Conservation (phyloP, 1,284 basidiomycete species). For the Neolentinus lepideus region DNA sequence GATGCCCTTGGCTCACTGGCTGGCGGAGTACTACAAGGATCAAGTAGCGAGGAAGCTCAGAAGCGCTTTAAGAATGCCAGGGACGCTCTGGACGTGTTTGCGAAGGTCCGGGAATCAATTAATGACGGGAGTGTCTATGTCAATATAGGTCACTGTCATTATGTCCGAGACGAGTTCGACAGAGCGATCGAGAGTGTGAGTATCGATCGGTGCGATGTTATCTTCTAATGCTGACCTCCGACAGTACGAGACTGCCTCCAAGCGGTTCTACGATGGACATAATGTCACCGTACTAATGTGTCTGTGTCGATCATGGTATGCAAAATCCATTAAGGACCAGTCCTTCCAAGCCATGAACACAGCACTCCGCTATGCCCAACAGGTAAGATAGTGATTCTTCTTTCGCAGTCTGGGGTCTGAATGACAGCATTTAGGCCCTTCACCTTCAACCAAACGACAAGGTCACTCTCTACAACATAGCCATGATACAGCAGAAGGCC, state of each 20-base stretch:
- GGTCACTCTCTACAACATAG: conserved; percentile 87
- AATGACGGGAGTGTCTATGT: conserved; percentile 84
- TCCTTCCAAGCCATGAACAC: conserved; percentile 74
- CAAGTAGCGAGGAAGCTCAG: conserved; percentile 55
- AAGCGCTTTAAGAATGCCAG: conserved; percentile 64
- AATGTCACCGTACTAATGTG: conserved; percentile 75
- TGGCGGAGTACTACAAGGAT: conserved; percentile 37
- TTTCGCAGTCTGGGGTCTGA: no score
- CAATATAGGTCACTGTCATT: conserved; percentile 95
- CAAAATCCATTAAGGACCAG: conserved; percentile 85
- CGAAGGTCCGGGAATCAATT: conserved; percentile 81
- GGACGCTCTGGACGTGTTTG: conserved; percentile 82
- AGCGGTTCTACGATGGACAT: conserved; percentile 63
- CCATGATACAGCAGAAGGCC: conserved; percentile 93
- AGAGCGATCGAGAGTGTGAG: conserved; percentile 89
- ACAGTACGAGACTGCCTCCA: conserved; percentile 85
- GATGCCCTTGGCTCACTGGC: conserved; percentile 68
- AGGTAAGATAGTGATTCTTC: no score
- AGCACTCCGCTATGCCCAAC: conserved; percentile 75
- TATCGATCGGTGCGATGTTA: conserved; percentile 14
- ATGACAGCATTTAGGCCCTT: conserved; percentile 48
- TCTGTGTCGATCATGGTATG: conserved; percentile 85
- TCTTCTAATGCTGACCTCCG: neutral
- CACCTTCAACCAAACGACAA: conserved; percentile 82
- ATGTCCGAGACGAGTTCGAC: conserved; percentile 86